Conservation (phyloP, 345 rosid species). For the Limnanthes douglasii region DNA sequence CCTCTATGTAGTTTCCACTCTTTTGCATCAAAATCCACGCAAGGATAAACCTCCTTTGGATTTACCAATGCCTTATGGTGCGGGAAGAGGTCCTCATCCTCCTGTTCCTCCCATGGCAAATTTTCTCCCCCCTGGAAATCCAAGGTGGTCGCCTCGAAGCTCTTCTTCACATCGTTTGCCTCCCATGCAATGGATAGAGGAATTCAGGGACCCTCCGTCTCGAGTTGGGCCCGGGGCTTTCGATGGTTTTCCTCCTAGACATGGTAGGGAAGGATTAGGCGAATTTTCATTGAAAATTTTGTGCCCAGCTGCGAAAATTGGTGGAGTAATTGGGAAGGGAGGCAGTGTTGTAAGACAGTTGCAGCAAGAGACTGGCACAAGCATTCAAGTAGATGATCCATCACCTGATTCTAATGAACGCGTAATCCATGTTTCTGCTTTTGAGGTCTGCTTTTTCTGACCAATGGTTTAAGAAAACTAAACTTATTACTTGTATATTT, state of each 20-base stretch:
- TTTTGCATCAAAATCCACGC: slow-evolving; percentile 40
- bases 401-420: slow-evolving; percentile 30
- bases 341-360: slow-evolving; percentile 33
- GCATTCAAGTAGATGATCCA: slow-evolving; percentile 37
- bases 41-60: slow-evolving; percentile 24
- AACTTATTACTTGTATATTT: neutral
- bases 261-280: slow-evolving; percentile 24
- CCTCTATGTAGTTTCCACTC: slow-evolving; percentile 36
- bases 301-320: slow-evolving; percentile 36
- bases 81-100: slow-evolving; percentile 17
- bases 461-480: neutral
- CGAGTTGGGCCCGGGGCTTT: slow-evolving; percentile 19
- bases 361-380: slow-evolving; percentile 41
- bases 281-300: slow-evolving; percentile 46
- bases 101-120: slow-evolving; percentile 16
- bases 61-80: slow-evolving; percentile 14
- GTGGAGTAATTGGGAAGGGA: slow-evolving; percentile 54
- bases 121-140: slow-evolving; percentile 14
- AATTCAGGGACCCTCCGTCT: slow-evolving; percentile 13
- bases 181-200: slow-evolving; percentile 20
- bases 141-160: slow-evolving; percentile 18
- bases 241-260: slow-evolving; percentile 18
- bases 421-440: slow-evolving; percentile 29
- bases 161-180: slow-evolving; percentile 16
- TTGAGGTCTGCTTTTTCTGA: slow-evolving; percentile 24